Evolutionary conservation across 768 basidiomycete species (phyloP), one percentile per base, ranked within the genome.

Genomic region (Suillus ampliporus): DNA sequence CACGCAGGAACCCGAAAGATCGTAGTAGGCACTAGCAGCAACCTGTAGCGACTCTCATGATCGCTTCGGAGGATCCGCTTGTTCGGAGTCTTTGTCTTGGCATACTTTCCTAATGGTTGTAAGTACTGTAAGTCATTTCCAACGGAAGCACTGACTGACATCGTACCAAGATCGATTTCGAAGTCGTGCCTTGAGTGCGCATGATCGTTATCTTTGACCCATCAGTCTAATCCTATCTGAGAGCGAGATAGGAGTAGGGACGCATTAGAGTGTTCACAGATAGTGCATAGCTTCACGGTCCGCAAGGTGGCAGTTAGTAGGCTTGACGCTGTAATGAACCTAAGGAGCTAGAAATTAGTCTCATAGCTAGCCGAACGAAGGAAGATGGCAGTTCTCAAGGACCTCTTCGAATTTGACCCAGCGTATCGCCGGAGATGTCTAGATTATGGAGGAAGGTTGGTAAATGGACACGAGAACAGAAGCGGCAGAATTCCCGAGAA

Each of bases 1-100:
- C n/a, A 44, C n/a, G n/a, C 43, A 44, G 43, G 43, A 44, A 44
- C 43, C 43, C 43, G 19, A 43, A n/a, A 43, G 38, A 43, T 43
- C 17, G 41, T 43, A 43, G 41, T 19, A 43, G 41, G 41, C 41
- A 43, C 41, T 43, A 41, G n/a, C n/a, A n/a, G n/a, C n/a, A n/a
- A n/a, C n/a, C n/a, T n/a, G n/a, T n/a, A n/a, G n/a, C n/a, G n/a
- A 23, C 47, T 8, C 26, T 28, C 47, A 28, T n/a, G n/a, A n/a
- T 48, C 47, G 26, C 15, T 48, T 48, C 13, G 23, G 4, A 28
- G 9, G 2, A 4, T 14, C 48, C 50, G 28, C 10, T 47, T 26
- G 23, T 19, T 31, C 10, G 50, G 28, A 5, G 10, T 51, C 17
- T 34, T 48, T 51, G 50, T 10, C 50, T 52, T 52, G 34, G n/a